Evolutionary conservation across 139 green algal species (phyloP).

Genomic region (Parachlorella kessleri): DNA sequence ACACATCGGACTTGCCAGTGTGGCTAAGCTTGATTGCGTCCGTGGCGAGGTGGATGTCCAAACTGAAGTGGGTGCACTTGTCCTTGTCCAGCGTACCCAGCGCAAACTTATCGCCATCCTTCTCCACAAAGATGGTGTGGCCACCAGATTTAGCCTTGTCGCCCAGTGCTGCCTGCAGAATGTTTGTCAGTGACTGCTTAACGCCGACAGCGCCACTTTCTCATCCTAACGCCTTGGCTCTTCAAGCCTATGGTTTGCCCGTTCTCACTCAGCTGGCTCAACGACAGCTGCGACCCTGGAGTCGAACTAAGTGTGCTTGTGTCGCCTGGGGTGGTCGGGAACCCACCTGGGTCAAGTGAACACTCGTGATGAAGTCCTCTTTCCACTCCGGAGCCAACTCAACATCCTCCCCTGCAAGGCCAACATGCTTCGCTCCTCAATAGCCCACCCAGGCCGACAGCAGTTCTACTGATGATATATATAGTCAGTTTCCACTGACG

Average conservation of each 20-base stretch:
- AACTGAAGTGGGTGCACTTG: conserved; percentile 28
- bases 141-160: conserved; percentile 12
- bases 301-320: neutral
- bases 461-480: too few species aligned
- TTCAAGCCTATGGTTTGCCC: too few species aligned
- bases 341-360: conserved; percentile 37
- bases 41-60: conserved; percentile 28
- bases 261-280: too few species aligned
- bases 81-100: conserved; percentile 34
- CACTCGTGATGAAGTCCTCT: conserved; percentile 27
- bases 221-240: too few species aligned
- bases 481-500: too few species aligned
- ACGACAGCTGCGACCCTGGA: neutral
- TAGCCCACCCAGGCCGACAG: too few species aligned
- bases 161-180: conserved; percentile 32
- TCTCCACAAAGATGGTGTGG: conserved; percentile 36
- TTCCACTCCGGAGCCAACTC: conserved; percentile 8
- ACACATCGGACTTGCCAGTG: conserved; percentile 27
- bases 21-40: conserved; percentile 32
- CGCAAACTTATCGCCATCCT: conserved; percentile 28
- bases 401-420: conserved; percentile 8
- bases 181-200: too few species aligned
- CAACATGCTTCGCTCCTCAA: too few species aligned
- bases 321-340: neutral
- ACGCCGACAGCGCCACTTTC: too few species aligned